Evolutionary conservation across 2,329 filamentous ascomycete genomes (phyloP).

Genomic region (Talaromyces sp.): DNA sequence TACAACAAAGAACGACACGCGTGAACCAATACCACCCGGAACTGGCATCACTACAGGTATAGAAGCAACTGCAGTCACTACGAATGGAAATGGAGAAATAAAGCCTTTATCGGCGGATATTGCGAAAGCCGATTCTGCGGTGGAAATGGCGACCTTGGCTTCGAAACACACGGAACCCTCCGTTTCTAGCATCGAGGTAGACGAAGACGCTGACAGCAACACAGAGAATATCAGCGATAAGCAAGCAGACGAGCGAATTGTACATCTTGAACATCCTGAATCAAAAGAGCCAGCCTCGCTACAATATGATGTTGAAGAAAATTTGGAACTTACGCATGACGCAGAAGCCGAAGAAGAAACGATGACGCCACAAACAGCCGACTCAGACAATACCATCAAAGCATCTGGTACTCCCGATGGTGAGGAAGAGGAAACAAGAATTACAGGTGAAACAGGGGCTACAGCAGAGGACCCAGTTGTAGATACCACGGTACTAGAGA

Average conservation of each 20-base stretch:
- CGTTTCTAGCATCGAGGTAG: background rate
- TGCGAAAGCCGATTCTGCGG: conserved; percentile 25
- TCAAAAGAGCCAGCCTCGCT: background rate
- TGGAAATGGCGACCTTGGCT: conserved; percentile 22
- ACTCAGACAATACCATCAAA: conserved; percentile 7
- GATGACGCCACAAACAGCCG: conserved; percentile 1
- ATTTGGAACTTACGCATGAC: background rate
- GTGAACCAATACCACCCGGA: background rate
- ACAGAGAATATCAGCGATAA: background rate
- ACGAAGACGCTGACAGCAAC: background rate
- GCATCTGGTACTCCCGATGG: background rate
- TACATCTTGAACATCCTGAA: background rate
- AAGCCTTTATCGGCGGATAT: conserved; percentile 19
- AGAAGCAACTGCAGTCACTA: background rate
- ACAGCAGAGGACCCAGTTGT: background rate
- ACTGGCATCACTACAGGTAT: background rate
- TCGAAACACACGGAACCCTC: conserved; percentile 11
- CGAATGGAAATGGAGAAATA: conserved; percentile 12
- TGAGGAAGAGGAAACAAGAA: background rate
- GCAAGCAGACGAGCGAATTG: background rate
- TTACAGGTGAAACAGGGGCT: background rate
- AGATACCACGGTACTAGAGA: background rate
- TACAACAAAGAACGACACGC: conserved; percentile 6
- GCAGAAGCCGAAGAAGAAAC: background rate
- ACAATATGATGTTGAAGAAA: background rate